Evolutionary conservation across 495 filamentous ascomycete species (phyloP), one percentile per base, ranked within the genome.

Genomic region (Geopyxis carbonaria): DNA sequence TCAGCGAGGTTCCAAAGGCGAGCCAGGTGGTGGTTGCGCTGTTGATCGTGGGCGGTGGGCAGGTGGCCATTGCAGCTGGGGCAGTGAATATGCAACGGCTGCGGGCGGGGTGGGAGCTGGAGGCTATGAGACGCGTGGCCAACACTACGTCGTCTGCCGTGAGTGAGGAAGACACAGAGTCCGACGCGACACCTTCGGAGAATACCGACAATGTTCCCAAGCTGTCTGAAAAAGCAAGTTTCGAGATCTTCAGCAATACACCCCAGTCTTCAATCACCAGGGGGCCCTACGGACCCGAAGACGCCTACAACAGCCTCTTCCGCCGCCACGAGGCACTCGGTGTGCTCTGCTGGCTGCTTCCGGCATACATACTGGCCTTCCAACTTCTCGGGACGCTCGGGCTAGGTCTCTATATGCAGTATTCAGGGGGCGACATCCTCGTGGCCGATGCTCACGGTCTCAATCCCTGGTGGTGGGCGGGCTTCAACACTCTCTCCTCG

Each of bases 11-110:
- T n/a, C n/a, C n/a, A n/a, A n/a, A 80, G 27, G 78, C 72, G 1
- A 79, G 76, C 54, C 85, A 92, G 50, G 56, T 69, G 7, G 51
- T 87, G 11, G 66, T 91, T 8, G 89, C 82, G 56, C 13, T 46
- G 15, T 28, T 53, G 10, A 50, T 53, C 27, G 42, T 42, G 42
- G 20, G 13, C 16, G 38, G 38, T 2, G n/a, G 20, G 13, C 38
- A 41, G n/a, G 28, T 41, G 14, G 22, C 16, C 16, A 20, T 41
- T 32, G 27, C 38, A 8, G 38, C 36, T 15, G 56, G 42, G 16
- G 44, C 46, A 33, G 42, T 33, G 50, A 46, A 49, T 35, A 44
- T 38, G 14, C 34, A 41, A 41, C 42, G 44, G 44, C 42, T 61
- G 49, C 58, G 51, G 56, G 50, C 56, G 56, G 57, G 56, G 40